Evolutionary conservation across 139 green algal species (phyloP).

Genomic region (Nannochloris sp.): DNA sequence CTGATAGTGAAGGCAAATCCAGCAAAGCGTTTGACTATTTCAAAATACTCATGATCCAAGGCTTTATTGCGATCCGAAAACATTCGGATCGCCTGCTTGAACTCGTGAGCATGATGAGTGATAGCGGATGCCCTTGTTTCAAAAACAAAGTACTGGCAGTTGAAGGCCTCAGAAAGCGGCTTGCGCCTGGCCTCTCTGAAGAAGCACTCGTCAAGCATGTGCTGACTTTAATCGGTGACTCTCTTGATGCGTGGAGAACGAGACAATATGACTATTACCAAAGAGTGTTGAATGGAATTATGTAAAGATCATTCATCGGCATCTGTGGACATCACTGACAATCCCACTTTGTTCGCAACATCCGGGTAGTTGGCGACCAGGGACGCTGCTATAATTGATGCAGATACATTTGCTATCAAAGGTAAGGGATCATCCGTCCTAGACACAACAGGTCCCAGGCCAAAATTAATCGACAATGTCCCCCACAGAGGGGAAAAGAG

Average conservation of each 20-base stretch:
- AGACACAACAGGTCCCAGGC: constrained; percentile 53
- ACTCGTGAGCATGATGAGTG: constrained; percentile 85
- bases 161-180: constrained; percentile 72
- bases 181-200: constrained; percentile 56
- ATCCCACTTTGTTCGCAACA: constrained; percentile 1
- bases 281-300: constrained; percentile 88
- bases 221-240: constrained; percentile 78
- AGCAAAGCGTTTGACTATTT: constrained; percentile 89
- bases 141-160: constrained; percentile 61
- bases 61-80: constrained; percentile 85
- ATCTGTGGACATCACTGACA: neutral
- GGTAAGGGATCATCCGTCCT: constrained; percentile 47
- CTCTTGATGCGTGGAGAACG: constrained; percentile 90
- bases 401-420: constrained; percentile 40
- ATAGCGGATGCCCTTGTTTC: constrained; percentile 86
- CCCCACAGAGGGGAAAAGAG: constrained; percentile 65
- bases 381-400: constrained; percentile 29
- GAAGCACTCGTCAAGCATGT: constrained; percentile 69
- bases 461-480: constrained; percentile 65
- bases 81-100: constrained; percentile 83
- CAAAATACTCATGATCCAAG: constrained; percentile 92
- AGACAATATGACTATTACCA: constrained; percentile 99
- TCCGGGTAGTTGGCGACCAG: constrained; percentile 21
- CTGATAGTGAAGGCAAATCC: constrained; percentile 63
- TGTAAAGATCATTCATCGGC: constrained; percentile 39